phyloP scores from a whole-genome alignment of 140 eudicot genomes.

The Artemisia princeps region DNA sequence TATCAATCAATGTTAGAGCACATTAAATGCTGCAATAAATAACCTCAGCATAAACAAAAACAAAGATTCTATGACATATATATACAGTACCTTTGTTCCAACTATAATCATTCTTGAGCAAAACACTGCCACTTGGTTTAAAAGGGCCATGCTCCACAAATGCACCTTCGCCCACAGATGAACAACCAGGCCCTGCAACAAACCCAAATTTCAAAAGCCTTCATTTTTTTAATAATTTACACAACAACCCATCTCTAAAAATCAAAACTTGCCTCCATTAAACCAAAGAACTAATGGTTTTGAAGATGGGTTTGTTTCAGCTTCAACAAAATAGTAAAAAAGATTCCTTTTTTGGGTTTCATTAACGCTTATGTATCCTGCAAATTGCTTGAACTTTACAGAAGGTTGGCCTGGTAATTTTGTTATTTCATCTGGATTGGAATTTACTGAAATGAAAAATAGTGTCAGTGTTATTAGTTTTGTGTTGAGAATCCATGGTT shows the following conservation, averaged over 20 bases:
- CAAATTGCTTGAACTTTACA: constrained; percentile 53
- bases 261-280: constrained; percentile 55
- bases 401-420: constrained; percentile 71
- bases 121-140: constrained; percentile 43
- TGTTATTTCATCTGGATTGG: constrained; percentile 32
- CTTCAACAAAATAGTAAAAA: constrained; percentile 80
- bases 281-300: constrained; percentile 84
- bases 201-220: not conserved
- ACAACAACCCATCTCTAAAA: not conserved
- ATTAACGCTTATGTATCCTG: constrained; percentile 57
- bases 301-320: constrained; percentile 53
- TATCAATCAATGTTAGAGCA: too few relatives aligned
- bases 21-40: constrained; percentile 32
- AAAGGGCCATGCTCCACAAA: constrained; percentile 82
- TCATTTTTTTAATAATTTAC: not conserved
- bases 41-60: constrained; percentile 2
- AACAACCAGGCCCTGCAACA: constrained; percentile 80
- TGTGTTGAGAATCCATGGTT: constrained; percentile 29
- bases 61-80: not conserved
- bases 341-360: constrained; percentile 34
- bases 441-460: constrained; percentile 16
- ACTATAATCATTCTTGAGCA: constrained; percentile 57
- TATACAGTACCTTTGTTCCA: constrained; percentile 64
- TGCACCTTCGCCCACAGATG: constrained; percentile 76
- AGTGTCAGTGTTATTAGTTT: constrained; percentile 6